Evolutionary conservation across 257 asterid species (phyloP).

Genomic region (Lavandula angustifolia): DNA sequence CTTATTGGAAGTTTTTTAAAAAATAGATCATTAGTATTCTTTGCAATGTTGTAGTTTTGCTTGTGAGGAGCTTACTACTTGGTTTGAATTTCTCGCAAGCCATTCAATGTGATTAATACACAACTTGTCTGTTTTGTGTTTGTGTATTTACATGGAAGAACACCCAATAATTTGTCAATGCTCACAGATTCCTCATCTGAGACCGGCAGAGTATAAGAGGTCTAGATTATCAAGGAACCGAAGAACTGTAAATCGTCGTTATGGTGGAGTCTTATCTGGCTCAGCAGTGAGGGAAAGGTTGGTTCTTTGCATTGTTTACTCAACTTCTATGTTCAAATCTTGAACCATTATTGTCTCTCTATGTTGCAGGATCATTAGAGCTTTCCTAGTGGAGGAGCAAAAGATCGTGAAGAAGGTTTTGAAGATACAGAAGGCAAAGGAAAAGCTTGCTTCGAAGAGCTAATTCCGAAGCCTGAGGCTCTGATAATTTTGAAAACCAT

Average conservation of each 20-base stretch:
- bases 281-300: conserved; percentile 81
- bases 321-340: neutral
- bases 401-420: conserved; percentile 10
- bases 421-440: conserved; percentile 84
- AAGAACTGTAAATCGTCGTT: conserved; percentile 77
- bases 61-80: no score
- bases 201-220: conserved; percentile 80
- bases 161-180: neutral
- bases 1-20: no score
- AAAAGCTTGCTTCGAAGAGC: conserved; percentile 57
- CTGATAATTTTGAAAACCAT: conserved; percentile 36
- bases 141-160: no score
- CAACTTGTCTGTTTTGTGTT: no score
- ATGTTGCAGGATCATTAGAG: conserved; percentile 61
- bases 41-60: no score
- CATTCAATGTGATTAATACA: no score
- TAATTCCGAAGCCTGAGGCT: neutral
- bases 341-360: no score
- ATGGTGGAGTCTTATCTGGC: conserved; percentile 79
- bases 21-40: no score
- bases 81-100: no score
- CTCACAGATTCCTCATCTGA: conserved; percentile 74
- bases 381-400: conserved; percentile 75
- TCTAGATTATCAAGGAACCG: conserved; percentile 68
- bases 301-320: neutral